These are phyloP conservation scores for Benincasa hispida DNA, from an alignment of 306 rosid species.

Conservation along the genomic window DNA sequence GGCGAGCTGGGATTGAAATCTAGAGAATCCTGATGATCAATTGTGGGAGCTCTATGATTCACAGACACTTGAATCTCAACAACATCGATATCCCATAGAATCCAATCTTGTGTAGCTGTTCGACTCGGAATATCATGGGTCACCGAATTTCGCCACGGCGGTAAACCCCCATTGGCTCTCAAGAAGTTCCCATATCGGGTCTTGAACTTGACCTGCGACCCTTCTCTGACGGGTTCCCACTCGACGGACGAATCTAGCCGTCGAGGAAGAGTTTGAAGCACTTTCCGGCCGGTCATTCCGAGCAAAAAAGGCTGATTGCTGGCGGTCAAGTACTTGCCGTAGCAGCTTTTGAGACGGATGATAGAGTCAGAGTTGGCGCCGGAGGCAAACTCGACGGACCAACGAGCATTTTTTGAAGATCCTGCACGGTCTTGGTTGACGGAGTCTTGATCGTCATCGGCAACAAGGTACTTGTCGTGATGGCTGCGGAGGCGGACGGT, in stretches of 20 bases:
- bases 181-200: constrained; percentile 70
- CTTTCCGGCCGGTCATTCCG: constrained; percentile 84
- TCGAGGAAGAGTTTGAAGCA: constrained; percentile 42
- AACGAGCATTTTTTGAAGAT: constrained; percentile 45
- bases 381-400: constrained; percentile 55
- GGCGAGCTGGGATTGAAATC: constrained; percentile 36
- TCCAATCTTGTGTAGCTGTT: constrained; percentile 75
- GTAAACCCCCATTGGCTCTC: constrained; percentile 74
- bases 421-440: constrained; percentile 61
- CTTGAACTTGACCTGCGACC: constrained; percentile 44
- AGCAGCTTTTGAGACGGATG: constrained; percentile 74
- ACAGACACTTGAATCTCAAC: constrained; percentile 48
- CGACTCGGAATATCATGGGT: constrained; percentile 77
- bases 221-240: constrained; percentile 76
- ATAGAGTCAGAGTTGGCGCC: constrained; percentile 28
- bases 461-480: constrained; percentile 60
- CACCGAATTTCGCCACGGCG: constrained; percentile 85
- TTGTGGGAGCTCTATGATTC: constrained; percentile 12
- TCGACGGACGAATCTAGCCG: constrained; percentile 64
- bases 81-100: constrained; percentile 66
- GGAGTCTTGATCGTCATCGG: constrained; percentile 80
- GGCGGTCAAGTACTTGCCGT: constrained; percentile 73
- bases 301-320: constrained; percentile 50
- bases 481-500: constrained; percentile 71
- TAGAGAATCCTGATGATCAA: constrained; percentile 51